Conservation (phyloP, 2,329 filamentous ascomycete genomes). For the Pseudogymnoascus sp. region DNA sequence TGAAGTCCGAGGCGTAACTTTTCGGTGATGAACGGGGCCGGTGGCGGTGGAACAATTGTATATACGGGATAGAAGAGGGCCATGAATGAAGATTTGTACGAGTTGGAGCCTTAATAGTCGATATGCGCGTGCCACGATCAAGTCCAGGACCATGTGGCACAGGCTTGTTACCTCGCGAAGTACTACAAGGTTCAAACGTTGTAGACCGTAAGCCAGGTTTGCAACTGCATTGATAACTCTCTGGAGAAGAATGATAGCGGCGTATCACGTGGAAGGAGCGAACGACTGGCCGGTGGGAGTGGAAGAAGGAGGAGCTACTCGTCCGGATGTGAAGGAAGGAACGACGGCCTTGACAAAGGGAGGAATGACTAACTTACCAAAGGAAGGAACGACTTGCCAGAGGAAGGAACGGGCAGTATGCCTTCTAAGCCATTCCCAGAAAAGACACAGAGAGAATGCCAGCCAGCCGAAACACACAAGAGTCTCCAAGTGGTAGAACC, state of each 20-base stretch:
- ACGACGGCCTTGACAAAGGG: background rate
- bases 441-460: background rate
- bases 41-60: background rate
- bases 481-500: background rate
- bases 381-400: background rate
- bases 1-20: conserved; percentile 40
- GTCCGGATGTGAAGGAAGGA: background rate
- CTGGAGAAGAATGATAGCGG: background rate
- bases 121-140: background rate
- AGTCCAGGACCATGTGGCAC: background rate
- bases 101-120: background rate
- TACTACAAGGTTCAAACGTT: background rate
- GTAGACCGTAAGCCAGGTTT: background rate
- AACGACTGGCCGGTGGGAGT: background rate
- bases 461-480: background rate
- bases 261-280: background rate
- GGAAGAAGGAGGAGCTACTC: background rate
- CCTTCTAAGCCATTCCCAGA: background rate
- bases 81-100: conserved; percentile 7
- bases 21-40: background rate
- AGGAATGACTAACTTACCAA: background rate
- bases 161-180: background rate
- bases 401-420: background rate
- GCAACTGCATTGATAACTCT: background rate
- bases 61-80: conserved; percentile 6